Evolutionary conservation across 495 filamentous ascomycete species (phyloP).

Genomic region (Clavariopsis aquatica): DNA sequence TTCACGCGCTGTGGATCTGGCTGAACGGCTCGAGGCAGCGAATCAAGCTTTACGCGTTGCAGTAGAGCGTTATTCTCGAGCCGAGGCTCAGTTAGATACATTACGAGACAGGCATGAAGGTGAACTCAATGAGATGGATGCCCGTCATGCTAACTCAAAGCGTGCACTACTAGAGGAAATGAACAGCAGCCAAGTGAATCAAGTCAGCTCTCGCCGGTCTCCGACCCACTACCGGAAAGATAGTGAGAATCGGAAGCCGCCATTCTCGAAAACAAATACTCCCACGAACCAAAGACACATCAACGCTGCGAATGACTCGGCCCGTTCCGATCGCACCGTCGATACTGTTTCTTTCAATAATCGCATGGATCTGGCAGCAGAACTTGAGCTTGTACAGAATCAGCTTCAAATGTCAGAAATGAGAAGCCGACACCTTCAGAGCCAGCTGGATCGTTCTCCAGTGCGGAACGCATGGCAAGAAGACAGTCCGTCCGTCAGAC

Average conservation of each 20-base stretch:
- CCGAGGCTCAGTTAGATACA: constrained; percentile 80
- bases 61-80: constrained; percentile 77
- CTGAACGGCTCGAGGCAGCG: constrained; percentile 84
- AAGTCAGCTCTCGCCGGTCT: constrained; percentile 61
- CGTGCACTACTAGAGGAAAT: constrained; percentile 81
- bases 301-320: constrained; percentile 73
- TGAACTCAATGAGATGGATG: constrained; percentile 72
- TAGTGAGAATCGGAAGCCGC: constrained; percentile 63
- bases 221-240: constrained; percentile 75
- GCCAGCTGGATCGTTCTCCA: constrained; percentile 72
- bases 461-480: constrained; percentile 65
- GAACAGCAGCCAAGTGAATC: constrained; percentile 74
- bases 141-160: constrained; percentile 70
- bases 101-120: constrained; percentile 70
- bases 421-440: constrained; percentile 92
- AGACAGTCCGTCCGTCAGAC: constrained; percentile 78
- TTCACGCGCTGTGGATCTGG: constrained; percentile 72
- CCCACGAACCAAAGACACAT: constrained; percentile 74
- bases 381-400: constrained; percentile 91
- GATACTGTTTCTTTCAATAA: constrained; percentile 88
- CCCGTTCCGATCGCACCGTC: constrained; percentile 82
- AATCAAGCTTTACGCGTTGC: constrained; percentile 83
- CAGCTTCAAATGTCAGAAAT: constrained; percentile 94
- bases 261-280: constrained; percentile 51
- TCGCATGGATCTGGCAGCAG: constrained; percentile 85